Evolutionary conservation across 2,329 filamentous ascomycete species (phyloP).

Genomic region (Fusarium heterosporum): DNA sequence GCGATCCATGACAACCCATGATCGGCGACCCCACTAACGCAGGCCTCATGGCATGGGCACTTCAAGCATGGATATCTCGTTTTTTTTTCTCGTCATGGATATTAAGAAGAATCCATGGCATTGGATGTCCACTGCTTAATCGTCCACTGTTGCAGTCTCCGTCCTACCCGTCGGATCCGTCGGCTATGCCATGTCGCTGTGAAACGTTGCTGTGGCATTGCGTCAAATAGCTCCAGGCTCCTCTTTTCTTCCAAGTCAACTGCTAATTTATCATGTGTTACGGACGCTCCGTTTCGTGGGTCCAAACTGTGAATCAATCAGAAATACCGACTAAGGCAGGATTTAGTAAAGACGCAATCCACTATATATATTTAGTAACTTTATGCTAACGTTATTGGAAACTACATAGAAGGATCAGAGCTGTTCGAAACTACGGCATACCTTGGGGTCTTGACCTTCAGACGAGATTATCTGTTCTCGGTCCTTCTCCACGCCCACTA

Average conservation of each 20-base stretch:
- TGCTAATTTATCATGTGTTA: conserved; percentile 15
- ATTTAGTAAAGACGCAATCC: too few relatives aligned
- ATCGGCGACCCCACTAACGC: conserved; percentile 34
- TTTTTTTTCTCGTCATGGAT: conserved; percentile 18
- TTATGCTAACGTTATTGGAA: too few relatives aligned
- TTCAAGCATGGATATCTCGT: conserved; percentile 6
- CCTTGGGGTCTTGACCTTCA: too few relatives aligned
- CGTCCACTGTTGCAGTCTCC: background rate
- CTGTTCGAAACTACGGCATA: too few relatives aligned
- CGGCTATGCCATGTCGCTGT: conserved; percentile 16
- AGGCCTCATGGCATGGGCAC: conserved; percentile 12
- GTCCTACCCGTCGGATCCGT: conserved; percentile 18
- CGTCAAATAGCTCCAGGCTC: conserved; percentile 26
- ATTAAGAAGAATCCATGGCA: background rate
- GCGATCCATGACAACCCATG: conserved; percentile 31
- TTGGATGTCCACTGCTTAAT: background rate
- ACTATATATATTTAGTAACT: too few relatives aligned
- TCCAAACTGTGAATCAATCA: conserved; percentile 20
- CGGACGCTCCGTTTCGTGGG: conserved; percentile 26
- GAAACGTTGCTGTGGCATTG: conserved; percentile 1
- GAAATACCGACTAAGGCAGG: background rate
- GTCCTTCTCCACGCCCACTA: too few relatives aligned
- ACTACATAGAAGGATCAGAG: too few relatives aligned
- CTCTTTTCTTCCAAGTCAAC: conserved; percentile 23
- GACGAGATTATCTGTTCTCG: too few relatives aligned